phyloP scores from a whole-genome alignment of 176 grass and related monocot genomes.

The Musa itinerans region DNA sequence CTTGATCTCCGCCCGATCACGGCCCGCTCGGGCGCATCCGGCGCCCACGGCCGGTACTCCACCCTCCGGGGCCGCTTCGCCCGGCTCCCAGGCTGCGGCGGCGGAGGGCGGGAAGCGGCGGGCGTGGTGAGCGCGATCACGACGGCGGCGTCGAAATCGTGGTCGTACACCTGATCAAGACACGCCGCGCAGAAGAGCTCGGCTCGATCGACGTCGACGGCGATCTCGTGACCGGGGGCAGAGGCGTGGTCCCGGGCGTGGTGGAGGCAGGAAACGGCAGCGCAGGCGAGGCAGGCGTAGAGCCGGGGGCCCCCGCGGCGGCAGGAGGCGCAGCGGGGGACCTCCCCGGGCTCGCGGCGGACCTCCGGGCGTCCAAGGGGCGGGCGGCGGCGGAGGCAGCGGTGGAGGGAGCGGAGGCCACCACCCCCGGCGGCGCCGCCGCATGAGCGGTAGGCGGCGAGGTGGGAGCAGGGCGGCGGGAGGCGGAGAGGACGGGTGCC shows the following conservation, averaged over 20 bases:
- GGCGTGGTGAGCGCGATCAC: conserved; percentile 40
- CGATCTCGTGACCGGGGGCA: conserved; percentile 69
- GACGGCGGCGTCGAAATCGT: conserved; percentile 78
- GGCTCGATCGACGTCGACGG: conserved; percentile 78
- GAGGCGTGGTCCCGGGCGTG: conserved; percentile 51
- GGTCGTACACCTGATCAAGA: conserved; percentile 84
- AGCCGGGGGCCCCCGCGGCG: conserved; percentile 26
- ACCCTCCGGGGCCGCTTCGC: conserved; percentile 51
- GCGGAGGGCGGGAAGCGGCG: background rate
- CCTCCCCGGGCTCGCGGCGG: conserved; percentile 52
- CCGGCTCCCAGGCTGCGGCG: conserved; percentile 6
- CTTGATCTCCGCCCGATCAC: conserved; percentile 14
- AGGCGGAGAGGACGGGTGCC: conserved; percentile 22
- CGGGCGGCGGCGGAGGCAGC: conserved; percentile 57
- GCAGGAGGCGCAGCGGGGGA: conserved; percentile 54
- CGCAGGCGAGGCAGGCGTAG: conserved; percentile 76
- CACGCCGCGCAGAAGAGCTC: conserved; percentile 89
- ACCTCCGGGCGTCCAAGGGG: conserved; percentile 67
- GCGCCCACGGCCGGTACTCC: conserved; percentile 62
- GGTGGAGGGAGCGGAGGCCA: conserved; percentile 63
- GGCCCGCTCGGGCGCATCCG: conserved; percentile 41
- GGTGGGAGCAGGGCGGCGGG: conserved; percentile 66
- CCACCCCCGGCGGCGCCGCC: conserved; percentile 21
- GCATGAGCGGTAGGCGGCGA: conserved; percentile 46
- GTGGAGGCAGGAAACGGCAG: conserved; percentile 50